Evolutionary conservation across 768 basidiomycete genomes (phyloP).

Genomic region (Leucocoprinus leucothites): DNA sequence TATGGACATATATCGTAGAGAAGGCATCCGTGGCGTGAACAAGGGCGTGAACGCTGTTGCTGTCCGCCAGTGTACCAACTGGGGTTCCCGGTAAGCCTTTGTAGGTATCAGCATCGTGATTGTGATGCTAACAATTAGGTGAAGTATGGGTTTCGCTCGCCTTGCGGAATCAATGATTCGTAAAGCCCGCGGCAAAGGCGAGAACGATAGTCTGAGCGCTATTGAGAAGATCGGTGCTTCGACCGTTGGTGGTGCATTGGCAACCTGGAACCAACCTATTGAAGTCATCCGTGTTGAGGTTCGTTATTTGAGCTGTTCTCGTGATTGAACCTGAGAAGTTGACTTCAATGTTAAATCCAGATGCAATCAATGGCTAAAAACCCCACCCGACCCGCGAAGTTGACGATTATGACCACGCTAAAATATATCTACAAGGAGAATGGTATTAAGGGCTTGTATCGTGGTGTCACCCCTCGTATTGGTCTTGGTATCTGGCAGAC

Average conservation of each 20-base stretch:
- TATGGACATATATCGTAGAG: conserved; percentile 88
- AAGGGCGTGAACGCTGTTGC: conserved; percentile 98
- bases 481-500: conserved; percentile 97
- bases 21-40: conserved; percentile 95
- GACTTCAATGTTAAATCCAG: conserved; percentile 35
- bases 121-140: not conserved
- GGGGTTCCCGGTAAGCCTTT: conserved; percentile 75
- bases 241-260: conserved; percentile 89
- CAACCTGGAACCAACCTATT: conserved; percentile 99
- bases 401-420: conserved; percentile 89
- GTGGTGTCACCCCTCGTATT: conserved; percentile 96
- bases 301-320: conserved; percentile 13
- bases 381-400: conserved; percentile 83
- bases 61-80: conserved; percentile 89
- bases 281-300: conserved; percentile 97
- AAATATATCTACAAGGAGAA: conserved; percentile 96
- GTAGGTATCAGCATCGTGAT: not conserved
- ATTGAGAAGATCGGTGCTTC: conserved; percentile 88
- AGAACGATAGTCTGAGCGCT: conserved; percentile 69
- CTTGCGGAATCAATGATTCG: conserved; percentile 83
- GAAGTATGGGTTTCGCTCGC: conserved; percentile 94
- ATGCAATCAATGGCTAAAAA: conserved; percentile 99
- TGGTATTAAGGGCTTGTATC: conserved; percentile 94
- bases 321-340: not conserved
- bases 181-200: conserved; percentile 72